phyloP scores from a whole-genome alignment of 2,329 filamentous ascomycete species.

The Calonectria ilicicola region DNA sequence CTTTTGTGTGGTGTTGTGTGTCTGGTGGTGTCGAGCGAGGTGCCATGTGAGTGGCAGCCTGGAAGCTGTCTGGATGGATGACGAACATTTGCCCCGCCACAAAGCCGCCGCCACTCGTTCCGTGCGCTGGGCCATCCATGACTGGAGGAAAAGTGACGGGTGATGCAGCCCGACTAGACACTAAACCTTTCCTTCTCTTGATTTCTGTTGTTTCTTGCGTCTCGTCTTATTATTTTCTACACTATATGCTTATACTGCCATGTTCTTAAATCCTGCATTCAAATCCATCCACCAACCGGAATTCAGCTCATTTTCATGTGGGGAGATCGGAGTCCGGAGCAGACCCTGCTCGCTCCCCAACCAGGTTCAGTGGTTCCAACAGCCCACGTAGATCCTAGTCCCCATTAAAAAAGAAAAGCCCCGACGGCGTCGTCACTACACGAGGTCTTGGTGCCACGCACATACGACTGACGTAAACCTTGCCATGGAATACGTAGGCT shows the following conservation, averaged over 20 bases:
- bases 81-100: constrained; percentile 21
- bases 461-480: constrained; percentile 17
- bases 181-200: neutral
- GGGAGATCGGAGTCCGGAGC: neutral
- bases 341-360: neutral
- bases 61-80: constrained; percentile 18
- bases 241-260: neutral
- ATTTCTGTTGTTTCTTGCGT: neutral
- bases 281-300: neutral
- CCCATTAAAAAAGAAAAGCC: neutral
- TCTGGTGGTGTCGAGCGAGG: constrained; percentile 8
- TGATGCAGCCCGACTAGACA: neutral
- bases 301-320: neutral
- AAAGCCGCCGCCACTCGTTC: constrained; percentile 11
- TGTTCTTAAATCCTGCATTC: neutral
- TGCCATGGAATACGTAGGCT: constrained; percentile 21
- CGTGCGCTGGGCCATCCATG: neutral
- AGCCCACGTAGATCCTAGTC: neutral
- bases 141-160: neutral
- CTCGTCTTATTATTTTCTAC: no score
- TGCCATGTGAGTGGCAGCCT: constrained; percentile 19
- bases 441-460: neutral
- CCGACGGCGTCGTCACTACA: constrained; percentile 13
- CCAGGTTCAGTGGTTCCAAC: neutral
- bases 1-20: constrained; percentile 9